A percentile compares a stretch with the other conserved stretches of the same genome.
Evolutionary conservation across 2,329 filamentous ascomycete genomes (phyloP).

Genomic region (Grosmannia clavigera): DNA sequence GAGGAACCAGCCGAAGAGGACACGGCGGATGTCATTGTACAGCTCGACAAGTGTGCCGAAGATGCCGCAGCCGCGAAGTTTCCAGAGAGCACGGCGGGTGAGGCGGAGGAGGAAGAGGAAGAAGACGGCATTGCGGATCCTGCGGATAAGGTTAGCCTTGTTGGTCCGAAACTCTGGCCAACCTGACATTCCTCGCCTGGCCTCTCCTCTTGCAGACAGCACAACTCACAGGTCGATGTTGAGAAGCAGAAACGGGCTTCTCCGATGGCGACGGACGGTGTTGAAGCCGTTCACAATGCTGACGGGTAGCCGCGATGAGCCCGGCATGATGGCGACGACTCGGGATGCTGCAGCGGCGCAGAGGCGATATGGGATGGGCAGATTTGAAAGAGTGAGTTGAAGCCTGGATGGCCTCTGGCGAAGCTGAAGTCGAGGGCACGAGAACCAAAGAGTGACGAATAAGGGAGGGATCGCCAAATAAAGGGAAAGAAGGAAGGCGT

Average conservation of each 20-base stretch:
- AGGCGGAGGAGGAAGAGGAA: slow-evolving; percentile 77
- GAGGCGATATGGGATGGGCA: not conserved
- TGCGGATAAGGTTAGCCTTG: slow-evolving; percentile 20
- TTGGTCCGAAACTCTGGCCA: too few species aligned
- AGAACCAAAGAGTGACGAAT: not conserved
- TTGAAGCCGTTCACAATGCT: slow-evolving; percentile 57
- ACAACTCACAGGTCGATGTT: slow-evolving; percentile 58
- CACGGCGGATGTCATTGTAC: slow-evolving; percentile 59
- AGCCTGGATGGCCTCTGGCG: not conserved
- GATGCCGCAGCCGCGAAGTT: slow-evolving; percentile 78
- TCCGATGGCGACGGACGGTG: slow-evolving; percentile 44
- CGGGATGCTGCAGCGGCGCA: not conserved
- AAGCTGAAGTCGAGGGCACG: not conserved
- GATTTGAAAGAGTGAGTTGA: not conserved
- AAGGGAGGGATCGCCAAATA: not conserved
- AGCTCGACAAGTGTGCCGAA: slow-evolving; percentile 65
- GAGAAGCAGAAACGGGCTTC: slow-evolving; percentile 44
- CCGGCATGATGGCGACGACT: slow-evolving; percentile 36
- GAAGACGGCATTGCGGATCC: slow-evolving; percentile 78
- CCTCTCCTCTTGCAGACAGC: too few species aligned
- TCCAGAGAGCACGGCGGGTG: slow-evolving; percentile 66
- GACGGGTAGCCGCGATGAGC: slow-evolving; percentile 57
- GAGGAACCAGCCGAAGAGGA: slow-evolving; percentile 75
- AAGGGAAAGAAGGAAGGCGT: not conserved
- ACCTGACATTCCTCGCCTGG: too few species aligned